Base-by-base conservation (phyloP, 371 early-diverging fungal genomes). In the Lichtheimia ornata region DNA sequence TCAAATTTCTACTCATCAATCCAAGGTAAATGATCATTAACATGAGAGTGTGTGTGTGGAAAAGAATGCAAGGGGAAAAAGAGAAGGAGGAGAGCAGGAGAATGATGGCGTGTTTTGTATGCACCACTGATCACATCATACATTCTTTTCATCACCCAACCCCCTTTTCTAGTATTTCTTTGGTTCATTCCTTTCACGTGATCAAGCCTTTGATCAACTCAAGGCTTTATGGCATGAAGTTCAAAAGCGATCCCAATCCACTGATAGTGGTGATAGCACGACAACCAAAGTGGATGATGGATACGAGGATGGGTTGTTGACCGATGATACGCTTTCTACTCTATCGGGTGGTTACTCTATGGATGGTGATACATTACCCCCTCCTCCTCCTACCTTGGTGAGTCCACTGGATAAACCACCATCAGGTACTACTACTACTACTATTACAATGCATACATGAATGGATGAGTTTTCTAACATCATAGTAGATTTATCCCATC, bases 151-250 rank as follows among this genome's bases (percentile, higher is more conserved):
- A 49, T 53, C 24, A 12, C 17, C 17, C n/a, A n/a, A n/a, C 13
- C 28, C 35, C 35, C 35, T 35, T 35, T 4, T 45, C 12, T 65
- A 84, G 81, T 87, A 91, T 63, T 84, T 91, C 50, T 94, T 93
- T 65, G 88, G 90, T 13, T 91, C 91, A 5, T 91, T 94, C 53
- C 69, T 94, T 11, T 85, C 86, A 27, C 89, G 94, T 50, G 94
- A 94, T 61, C 79, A 86, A 56, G 90, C 90, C 0, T 91, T 86
- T 64, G 86, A 85, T 62, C 81, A 87, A 56, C 72, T 94, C 4
- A 73, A 81, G 53, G 84, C 88, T 11, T 62, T 91, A 35, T 94
- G 93, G 93, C 50, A 40, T 3, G 58, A 59, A 42, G 22, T 52
- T 40, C 58, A 30, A 28, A 53, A 27, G 6, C 45, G 35, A 25